Base-by-base conservation (phyloP, 2,329 filamentous ascomycete species). In the Aphanoascus verrucosus region DNA sequence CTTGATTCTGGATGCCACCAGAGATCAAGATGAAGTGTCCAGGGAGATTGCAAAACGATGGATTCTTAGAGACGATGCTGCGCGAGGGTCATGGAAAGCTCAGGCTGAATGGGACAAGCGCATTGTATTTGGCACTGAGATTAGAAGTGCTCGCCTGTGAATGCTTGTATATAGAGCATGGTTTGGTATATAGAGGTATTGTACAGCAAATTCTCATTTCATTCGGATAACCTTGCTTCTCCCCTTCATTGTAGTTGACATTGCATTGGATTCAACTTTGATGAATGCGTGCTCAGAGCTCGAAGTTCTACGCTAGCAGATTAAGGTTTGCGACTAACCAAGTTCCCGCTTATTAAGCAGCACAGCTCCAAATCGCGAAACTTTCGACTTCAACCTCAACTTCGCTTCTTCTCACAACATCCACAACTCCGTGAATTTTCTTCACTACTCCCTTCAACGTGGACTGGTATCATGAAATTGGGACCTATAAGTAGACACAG, bases 1-100 rank as follows among this genome's bases (percentile, higher is more conserved):
- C 48, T 55, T 69, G 19, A 56, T 65, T 35, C 53, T 65, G 19
- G 67, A 70, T 58, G 66, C 66, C 3, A 57, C 62, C 12, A 58
- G 62, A 41, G 67, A 69, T 56, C 58, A 60, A 8, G 62, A 69
- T 56, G 58, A 60, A 31, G 59, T 64, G 20, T 59, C 64, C 28
- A 53, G 59, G 47, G 64, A 68, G 55, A 58, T 65, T 49, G 46
- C 55, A 9, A 54, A 35, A 37, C 58, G 58, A 32, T 60, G 54
- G 52, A 46, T 55, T 3, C 41, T 57, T 19, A 31, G 41, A 19
- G 45, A 53, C n/a, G 34, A 23, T 11, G 8, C 20, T 15, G 7
- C 23, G n/a, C 38, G 52, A 43, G 32, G 37, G 2, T 38, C 54
- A 17, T 60, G 58, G 58, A 56, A 51, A 12, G 37, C 20, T 17